phyloP scores from a whole-genome alignment of 495 filamentous ascomycete genomes.

The Talaromyces trachyspermus region DNA sequence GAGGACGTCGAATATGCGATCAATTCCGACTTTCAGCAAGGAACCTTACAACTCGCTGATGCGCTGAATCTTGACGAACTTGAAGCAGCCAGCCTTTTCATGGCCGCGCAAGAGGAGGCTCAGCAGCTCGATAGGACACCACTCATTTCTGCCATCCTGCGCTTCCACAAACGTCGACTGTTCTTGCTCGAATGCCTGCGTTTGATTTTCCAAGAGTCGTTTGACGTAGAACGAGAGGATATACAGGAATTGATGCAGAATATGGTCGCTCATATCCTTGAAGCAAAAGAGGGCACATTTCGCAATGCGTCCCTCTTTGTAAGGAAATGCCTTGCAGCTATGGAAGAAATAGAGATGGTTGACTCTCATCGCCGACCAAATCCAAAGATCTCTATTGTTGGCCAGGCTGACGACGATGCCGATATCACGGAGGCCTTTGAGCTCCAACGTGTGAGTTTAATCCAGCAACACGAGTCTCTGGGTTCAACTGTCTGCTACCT shows the following conservation, averaged over 20 bases:
- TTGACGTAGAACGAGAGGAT: slow-evolving; percentile 47
- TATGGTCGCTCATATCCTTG: slow-evolving; percentile 33
- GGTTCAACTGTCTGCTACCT: slow-evolving; percentile 66
- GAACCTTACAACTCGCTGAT: slow-evolving; percentile 72
- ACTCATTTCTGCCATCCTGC: slow-evolving; percentile 66
- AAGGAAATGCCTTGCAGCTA: slow-evolving; percentile 60
- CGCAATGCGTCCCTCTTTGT: slow-evolving; percentile 49
- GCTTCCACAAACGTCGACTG: slow-evolving; percentile 74
- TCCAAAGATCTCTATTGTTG: slow-evolving; percentile 64
- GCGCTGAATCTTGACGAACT: slow-evolving; percentile 84
- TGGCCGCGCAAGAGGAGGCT: slow-evolving; percentile 58
- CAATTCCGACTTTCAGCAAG: slow-evolving; percentile 80
- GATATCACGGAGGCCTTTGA: slow-evolving; percentile 64
- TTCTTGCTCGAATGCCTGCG: slow-evolving; percentile 77
- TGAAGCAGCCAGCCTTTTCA: slow-evolving; percentile 64
- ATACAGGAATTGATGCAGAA: slow-evolving; percentile 35
- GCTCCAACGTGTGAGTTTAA: slow-evolving; percentile 63
- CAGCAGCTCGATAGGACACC: slow-evolving; percentile 58
- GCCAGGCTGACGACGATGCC: slow-evolving; percentile 44
- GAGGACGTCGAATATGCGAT: slow-evolving; percentile 68
- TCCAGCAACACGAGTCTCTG: slow-evolving; percentile 84
- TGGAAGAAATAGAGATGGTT: slow-evolving; percentile 72
- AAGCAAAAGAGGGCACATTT: slow-evolving; percentile 34
- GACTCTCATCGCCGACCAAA: slow-evolving; percentile 59
- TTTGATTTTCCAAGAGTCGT: slow-evolving; percentile 58